phyloP scores from a whole-genome alignment of 1,139 yeast species.

The Candida neerlandica region DNA sequence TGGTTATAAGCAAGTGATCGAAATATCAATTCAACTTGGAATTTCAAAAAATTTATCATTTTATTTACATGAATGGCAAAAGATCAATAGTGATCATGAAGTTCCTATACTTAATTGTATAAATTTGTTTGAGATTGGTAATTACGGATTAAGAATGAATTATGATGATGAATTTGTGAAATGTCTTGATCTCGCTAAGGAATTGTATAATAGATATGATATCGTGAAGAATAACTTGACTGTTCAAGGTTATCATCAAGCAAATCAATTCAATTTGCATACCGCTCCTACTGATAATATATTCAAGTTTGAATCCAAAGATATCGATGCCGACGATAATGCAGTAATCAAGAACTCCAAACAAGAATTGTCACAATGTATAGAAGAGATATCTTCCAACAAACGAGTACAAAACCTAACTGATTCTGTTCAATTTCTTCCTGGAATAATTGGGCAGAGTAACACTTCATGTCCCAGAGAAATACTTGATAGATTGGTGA shows the following conservation, averaged over 20 bases:
- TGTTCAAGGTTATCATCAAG: constrained; percentile 1
- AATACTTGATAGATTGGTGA: constrained; percentile 20
- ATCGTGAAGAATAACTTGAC: constrained; percentile 10
- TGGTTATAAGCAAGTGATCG: constrained; percentile 38
- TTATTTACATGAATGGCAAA: constrained; percentile 50
- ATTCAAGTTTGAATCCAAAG: neutral
- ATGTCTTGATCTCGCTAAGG: constrained; percentile 1
- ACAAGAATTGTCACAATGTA: constrained; percentile 1
- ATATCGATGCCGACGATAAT: neutral
- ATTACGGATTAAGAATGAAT: constrained; percentile 18
- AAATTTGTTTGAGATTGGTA: constrained; percentile 23
- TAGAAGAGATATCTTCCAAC: neutral
- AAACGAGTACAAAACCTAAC: constrained; percentile 1
- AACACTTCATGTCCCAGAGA: constrained; percentile 4
- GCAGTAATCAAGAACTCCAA: neutral
- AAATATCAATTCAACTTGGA: constrained; percentile 47
- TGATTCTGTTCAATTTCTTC: constrained; percentile 19
- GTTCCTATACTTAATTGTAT: constrained; percentile 30
- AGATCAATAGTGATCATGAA: constrained; percentile 30
- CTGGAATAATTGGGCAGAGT: constrained; percentile 17
- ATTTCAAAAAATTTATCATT: constrained; percentile 55
- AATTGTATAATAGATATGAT: neutral
- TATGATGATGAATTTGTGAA: constrained; percentile 12
- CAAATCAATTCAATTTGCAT: too few species aligned
- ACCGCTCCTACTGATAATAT: neutral